These are phyloP conservation scores for Capsella rubella DNA, from an alignment of 441 rosid species.

Conservation along the genomic window DNA sequence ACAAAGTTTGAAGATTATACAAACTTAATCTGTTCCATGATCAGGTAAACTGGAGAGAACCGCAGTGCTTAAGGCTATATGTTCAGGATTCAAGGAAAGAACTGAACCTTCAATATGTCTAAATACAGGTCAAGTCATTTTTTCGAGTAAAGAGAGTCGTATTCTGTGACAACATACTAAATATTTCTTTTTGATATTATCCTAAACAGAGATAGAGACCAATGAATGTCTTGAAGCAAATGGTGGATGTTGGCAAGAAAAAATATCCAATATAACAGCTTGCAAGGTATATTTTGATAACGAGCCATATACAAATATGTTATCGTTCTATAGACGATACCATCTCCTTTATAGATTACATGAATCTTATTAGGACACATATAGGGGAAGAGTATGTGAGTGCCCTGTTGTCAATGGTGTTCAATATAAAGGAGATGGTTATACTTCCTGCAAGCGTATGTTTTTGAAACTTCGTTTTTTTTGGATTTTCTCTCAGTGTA, in stretches of 20 bases:
- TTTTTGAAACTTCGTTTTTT: slow-evolving; percentile 30
- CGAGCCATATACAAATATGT: slow-evolving; percentile 3
- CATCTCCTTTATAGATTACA: background rate
- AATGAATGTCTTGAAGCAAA: slow-evolving; percentile 80
- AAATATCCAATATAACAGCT: slow-evolving; percentile 71
- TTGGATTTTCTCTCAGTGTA: slow-evolving; percentile 10
- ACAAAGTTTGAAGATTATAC: slow-evolving; percentile 14
- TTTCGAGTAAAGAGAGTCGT: background rate
- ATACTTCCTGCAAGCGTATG: slow-evolving; percentile 72
- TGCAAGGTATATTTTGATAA: slow-evolving; percentile 70
- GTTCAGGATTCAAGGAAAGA: slow-evolving; percentile 88
- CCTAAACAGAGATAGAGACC: slow-evolving; percentile 75
- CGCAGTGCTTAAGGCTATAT: slow-evolving; percentile 76
- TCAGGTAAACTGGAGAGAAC: slow-evolving; percentile 87
- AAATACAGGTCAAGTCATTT: slow-evolving; percentile 62
- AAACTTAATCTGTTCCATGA: slow-evolving; percentile 26
- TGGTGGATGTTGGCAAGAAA: slow-evolving; percentile 95
- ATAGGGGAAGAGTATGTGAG: slow-evolving; percentile 88
- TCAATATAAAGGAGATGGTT: slow-evolving; percentile 91
- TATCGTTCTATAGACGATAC: background rate
- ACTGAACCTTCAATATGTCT: slow-evolving; percentile 82
- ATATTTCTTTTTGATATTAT: background rate
- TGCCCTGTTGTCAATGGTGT: slow-evolving; percentile 83
- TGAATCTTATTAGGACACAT: slow-evolving; percentile 72
- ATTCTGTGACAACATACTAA: slow-evolving; percentile 12